Evolutionary conservation across 495 filamentous ascomycete species (phyloP).

Genomic region (Trichodelitschia bisporula): DNA sequence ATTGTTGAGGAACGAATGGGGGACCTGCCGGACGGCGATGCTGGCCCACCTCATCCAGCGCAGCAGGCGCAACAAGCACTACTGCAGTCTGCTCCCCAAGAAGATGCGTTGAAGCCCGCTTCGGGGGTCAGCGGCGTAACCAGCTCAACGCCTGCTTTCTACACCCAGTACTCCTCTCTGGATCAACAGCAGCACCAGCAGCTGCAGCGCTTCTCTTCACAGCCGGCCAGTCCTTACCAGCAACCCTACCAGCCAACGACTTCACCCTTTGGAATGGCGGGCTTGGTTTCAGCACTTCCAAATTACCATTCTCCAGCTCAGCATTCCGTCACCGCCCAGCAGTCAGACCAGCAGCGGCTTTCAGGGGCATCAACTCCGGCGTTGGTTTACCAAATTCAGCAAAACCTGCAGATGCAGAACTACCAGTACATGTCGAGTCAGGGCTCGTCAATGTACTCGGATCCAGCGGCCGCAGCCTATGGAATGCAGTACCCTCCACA

Average conservation of each 20-base stretch:
- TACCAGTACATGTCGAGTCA: too few species aligned
- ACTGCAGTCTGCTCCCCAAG: conserved; percentile 5
- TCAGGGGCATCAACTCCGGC: conserved; percentile 16
- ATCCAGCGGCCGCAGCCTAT: too few species aligned
- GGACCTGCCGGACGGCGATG: conserved; percentile 10
- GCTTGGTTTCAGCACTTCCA: conserved; percentile 22
- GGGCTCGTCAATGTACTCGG: too few species aligned
- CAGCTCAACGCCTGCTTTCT: too few species aligned
- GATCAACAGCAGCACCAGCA: conserved; percentile 5
- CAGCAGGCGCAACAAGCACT: not conserved
- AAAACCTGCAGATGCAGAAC: too few species aligned
- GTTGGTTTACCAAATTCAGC: conserved; percentile 20
- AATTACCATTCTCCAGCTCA: conserved; percentile 8
- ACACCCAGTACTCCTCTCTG: conserved; percentile 11
- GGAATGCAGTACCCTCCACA: too few species aligned
- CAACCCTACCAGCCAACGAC: conserved; percentile 3
- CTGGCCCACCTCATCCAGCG: conserved; percentile 5
- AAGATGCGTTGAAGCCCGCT: too few species aligned
- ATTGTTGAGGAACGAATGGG: conserved; percentile 18
- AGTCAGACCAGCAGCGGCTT: too few species aligned
- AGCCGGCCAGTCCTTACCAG: too few species aligned
- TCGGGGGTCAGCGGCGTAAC: too few species aligned
- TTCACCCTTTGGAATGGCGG: conserved; percentile 20
- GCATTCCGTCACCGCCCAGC: not conserved
- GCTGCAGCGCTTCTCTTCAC: too few species aligned